phyloP scores from a whole-genome alignment of 192 early-diverging fungal genomes.

The Chytriomyces sp. region DNA sequence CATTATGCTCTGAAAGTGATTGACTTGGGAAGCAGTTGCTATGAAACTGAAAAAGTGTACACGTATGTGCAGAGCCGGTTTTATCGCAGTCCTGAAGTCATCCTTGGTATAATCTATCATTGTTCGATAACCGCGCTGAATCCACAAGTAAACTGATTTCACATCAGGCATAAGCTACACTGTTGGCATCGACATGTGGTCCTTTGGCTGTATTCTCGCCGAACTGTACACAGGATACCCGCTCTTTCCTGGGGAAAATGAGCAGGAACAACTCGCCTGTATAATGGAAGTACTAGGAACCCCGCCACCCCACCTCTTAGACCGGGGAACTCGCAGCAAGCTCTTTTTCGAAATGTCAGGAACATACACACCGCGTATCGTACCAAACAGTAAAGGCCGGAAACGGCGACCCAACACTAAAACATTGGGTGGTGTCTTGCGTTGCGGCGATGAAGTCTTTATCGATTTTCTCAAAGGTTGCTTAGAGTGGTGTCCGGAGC shows the following conservation, averaged over 20 bases:
- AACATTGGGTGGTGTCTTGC: conserved; percentile 74
- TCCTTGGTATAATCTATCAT: conserved; percentile 83
- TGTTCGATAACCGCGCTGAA: no score
- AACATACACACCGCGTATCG: conserved; percentile 54
- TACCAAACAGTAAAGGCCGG: conserved; percentile 88
- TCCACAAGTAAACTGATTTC: no score
- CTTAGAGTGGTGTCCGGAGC: conserved; percentile 88
- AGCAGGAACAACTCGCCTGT: conserved; percentile 92
- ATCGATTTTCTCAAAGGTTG: conserved; percentile 85
- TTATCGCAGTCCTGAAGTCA: conserved; percentile 97
- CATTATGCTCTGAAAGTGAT: conserved; percentile 89
- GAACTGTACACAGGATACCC: conserved; percentile 86
- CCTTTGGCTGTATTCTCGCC: conserved; percentile 91
- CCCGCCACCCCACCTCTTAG: conserved; percentile 75
- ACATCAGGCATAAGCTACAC: conserved; percentile 77
- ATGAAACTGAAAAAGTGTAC: conserved; percentile 91
- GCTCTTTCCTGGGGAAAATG: conserved; percentile 96
- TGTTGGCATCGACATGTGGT: conserved; percentile 97
- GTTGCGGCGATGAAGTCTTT: conserved; percentile 77
- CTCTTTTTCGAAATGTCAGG: conserved; percentile 75
- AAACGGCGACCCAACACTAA: conserved; percentile 78
- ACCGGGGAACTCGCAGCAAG: conserved; percentile 77
- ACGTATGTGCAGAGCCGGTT: conserved; percentile 98
- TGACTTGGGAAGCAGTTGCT: conserved; percentile 96
- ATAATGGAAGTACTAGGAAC: conserved; percentile 93